A percentile compares a stretch with the other conserved stretches of the same genome.
These are phyloP conservation scores for Coix lacrymajobi DNA, from an alignment of 176 grass and related monocot genomes.

Conservation along the genomic window DNA sequence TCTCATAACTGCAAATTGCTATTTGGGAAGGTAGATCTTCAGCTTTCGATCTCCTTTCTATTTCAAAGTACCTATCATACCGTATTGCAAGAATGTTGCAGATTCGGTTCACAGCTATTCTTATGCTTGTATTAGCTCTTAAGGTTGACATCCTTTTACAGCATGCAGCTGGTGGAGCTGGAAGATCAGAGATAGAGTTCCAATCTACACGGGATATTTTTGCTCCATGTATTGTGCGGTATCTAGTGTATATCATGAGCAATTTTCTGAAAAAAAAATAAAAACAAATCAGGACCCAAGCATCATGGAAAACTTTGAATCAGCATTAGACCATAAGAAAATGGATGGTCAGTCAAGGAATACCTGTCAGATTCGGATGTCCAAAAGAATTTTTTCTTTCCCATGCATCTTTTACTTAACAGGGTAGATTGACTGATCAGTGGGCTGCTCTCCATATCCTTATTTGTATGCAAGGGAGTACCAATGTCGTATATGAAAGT, in stretches of 20 bases:
- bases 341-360: background rate
- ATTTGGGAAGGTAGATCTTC: slow-evolving; percentile 25
- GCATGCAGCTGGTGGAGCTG: slow-evolving; percentile 62
- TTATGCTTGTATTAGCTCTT: slow-evolving; percentile 54
- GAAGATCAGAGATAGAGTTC: slow-evolving; percentile 72
- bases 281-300: slow-evolving; percentile 4
- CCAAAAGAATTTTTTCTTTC: slow-evolving; percentile 67
- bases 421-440: slow-evolving; percentile 35
- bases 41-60: slow-evolving; percentile 24
- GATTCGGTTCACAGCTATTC: slow-evolving; percentile 52
- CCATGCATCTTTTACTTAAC: slow-evolving; percentile 29
- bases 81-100: slow-evolving; percentile 63
- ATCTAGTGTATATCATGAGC: slow-evolving; percentile 72
- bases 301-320: background rate
- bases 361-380: slow-evolving; percentile 76
- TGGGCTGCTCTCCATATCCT: slow-evolving; percentile 26
- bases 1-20: slow-evolving; percentile 22
- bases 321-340: background rate
- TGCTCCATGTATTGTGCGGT: slow-evolving; percentile 57
- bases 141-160: slow-evolving; percentile 70
- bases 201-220: slow-evolving; percentile 67
- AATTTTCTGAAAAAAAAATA: slow-evolving; percentile 57
- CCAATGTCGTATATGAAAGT: background rate
- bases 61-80: slow-evolving; percentile 51
- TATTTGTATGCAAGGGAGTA: background rate